Conservation (phyloP, 257 asterid species). For the Oldenlandia corymbosa region DNA sequence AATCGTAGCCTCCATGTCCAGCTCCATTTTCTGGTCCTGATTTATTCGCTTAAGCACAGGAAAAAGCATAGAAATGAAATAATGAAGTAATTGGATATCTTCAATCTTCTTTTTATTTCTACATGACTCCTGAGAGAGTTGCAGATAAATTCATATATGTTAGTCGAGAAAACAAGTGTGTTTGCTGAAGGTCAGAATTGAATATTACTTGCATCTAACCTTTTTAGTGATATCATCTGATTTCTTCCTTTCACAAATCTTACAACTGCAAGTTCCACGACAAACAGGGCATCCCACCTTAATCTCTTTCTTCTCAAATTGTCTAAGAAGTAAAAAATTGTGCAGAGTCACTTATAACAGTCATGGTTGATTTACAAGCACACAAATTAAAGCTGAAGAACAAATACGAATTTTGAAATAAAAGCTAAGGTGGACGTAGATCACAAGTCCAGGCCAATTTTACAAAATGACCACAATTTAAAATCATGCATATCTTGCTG, state of each 20-base stretch:
- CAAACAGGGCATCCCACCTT: constrained; percentile 79
- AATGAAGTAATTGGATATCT: constrained; percentile 54
- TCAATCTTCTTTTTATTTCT: constrained; percentile 51
- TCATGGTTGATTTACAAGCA: neutral
- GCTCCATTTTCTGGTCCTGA: constrained; percentile 56
- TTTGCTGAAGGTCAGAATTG: constrained; percentile 9
- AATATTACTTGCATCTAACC: constrained; percentile 44
- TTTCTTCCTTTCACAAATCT: constrained; percentile 52
- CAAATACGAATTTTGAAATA: neutral
- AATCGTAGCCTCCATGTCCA: constrained; percentile 61
- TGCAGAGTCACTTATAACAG: constrained; percentile 15
- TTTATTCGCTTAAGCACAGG: constrained; percentile 73
- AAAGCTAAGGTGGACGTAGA: neutral
- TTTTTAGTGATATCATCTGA: constrained; percentile 33
- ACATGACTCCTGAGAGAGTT: constrained; percentile 44
- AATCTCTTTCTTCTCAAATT: constrained; percentile 63
- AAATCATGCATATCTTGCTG: neutral
- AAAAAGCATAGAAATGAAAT: constrained; percentile 66
- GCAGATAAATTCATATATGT: constrained; percentile 16
- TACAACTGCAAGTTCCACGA: constrained; percentile 64
- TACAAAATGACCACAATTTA: neutral
- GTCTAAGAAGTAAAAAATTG: constrained; percentile 34
- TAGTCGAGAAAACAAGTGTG: constrained; percentile 10
- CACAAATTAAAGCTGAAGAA: neutral
- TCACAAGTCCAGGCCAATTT: neutral